A percentile compares a stretch with the other conserved stretches of the same genome.
phyloP scores from a whole-genome alignment of 2,329 filamentous ascomycete species.

The Claviceps sp. region DNA sequence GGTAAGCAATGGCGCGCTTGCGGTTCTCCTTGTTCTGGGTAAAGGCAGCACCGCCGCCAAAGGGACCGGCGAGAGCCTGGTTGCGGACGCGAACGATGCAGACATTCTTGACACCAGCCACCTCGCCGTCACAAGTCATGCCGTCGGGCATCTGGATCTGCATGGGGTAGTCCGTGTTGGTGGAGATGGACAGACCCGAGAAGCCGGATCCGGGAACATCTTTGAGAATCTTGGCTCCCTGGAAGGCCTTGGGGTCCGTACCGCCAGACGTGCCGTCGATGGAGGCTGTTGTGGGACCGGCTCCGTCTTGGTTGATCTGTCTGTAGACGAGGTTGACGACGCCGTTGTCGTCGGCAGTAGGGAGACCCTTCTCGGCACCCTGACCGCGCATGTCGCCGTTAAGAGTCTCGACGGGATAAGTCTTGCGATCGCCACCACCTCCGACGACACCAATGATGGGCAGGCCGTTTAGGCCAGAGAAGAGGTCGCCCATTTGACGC shows the following conservation, averaged over 20 bases:
- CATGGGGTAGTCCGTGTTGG: slow-evolving; percentile 4
- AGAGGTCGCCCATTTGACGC: slow-evolving; percentile 17
- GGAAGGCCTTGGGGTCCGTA: slow-evolving; percentile 2
- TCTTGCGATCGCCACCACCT: background rate
- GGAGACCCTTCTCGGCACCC: slow-evolving; percentile 3
- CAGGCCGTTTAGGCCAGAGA: slow-evolving; percentile 6
- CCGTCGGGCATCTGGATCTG: slow-evolving; percentile 2
- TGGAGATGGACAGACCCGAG: slow-evolving; percentile 1
- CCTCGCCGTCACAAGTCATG: slow-evolving; percentile 2
- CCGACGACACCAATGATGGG: background rate
- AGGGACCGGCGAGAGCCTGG: slow-evolving; percentile 3
- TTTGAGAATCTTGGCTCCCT: background rate
- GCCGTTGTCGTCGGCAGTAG: background rate
- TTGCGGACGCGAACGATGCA: slow-evolving; percentile 6
- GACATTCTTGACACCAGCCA: slow-evolving; percentile 5
- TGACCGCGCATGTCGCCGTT: background rate
- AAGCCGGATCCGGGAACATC: slow-evolving; percentile 2
- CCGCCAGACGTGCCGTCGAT: slow-evolving; percentile 2
- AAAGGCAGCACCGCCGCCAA: slow-evolving; percentile 6
- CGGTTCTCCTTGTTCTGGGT: slow-evolving; percentile 1
- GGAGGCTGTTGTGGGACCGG: slow-evolving; percentile 1
- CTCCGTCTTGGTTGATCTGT: slow-evolving; percentile 4
- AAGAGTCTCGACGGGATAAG: background rate
- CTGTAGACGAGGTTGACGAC: slow-evolving; percentile 1
- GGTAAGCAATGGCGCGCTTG: slow-evolving; percentile 5